Base-by-base conservation (phyloP, 2,329 filamentous ascomycete genomes). In the Xylaria digitata region DNA sequence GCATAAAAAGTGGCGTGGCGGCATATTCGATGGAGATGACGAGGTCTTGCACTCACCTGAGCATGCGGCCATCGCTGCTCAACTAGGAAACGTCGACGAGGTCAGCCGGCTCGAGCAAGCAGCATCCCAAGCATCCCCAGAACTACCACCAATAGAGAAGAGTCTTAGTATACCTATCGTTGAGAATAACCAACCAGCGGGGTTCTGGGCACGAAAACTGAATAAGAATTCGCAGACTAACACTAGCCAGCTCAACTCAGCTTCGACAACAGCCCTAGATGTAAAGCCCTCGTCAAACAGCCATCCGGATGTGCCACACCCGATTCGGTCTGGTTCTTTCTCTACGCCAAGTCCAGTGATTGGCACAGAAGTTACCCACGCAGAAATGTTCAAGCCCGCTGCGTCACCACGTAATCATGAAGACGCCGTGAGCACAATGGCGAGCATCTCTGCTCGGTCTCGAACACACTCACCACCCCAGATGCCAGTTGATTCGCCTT, bases 1-100 rank as follows among this genome's bases (percentile, higher is more conserved):
- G 63, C 83, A 87, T 63, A 93, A 97, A 77, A 81, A 83, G 21
- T 94, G 93, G 84, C 87, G 96, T 72, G 96, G 95, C 11, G 96
- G 96, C 0, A 91, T 98, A 21, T 99, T 89, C 75, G 84, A 86
- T 37, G 84, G 84, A 32, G 87, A 89, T 53, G 82, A 85, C 67
- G 81, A 79, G 1, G 81, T 85, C 2, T 78, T 80, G 30, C 73
- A 75, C 43, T 77, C 79, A 8, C 63, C 73, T 5, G 78, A 81
- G 61, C 71, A 78, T 13, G 80, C 82, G 68, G 74, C 77, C 17
- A 73, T 78, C 34, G 78, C 78, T 11, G 80, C 82, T 23, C 79
- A 84, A 56, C 75, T 82, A 23, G 83, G 83, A 15, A 80, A 86
- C 54, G 80, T 83, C 2, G 82, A 84, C 23, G 82, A 84, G n/a